Percentiles rank a stretch among this genome's conserved stretches.
Evolutionary conservation across 371 early-diverging fungal genomes (phyloP).

Genomic region (Syncephalastrum contaminatum): DNA sequence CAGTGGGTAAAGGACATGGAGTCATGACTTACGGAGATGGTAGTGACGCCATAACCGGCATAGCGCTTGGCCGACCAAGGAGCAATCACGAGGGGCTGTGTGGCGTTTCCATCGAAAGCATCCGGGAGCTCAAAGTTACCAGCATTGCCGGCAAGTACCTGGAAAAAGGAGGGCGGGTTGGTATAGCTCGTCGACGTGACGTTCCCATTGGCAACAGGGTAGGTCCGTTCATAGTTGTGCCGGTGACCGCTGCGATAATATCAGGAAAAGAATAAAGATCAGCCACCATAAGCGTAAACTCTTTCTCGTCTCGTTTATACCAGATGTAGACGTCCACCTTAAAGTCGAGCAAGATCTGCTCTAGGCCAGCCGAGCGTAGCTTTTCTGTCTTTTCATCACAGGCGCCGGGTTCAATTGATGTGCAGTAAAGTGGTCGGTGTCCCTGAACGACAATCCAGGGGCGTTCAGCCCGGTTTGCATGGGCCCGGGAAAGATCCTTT

Average conservation of each 20-base stretch:
- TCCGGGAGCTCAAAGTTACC: slow-evolving; percentile 30
- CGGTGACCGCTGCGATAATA: slow-evolving; percentile 20
- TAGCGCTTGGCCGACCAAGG: slow-evolving; percentile 26
- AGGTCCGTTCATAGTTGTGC: slow-evolving; percentile 33
- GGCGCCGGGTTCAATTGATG: slow-evolving; percentile 10
- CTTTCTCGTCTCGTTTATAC: slow-evolving; percentile 7
- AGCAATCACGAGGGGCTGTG: slow-evolving; percentile 1
- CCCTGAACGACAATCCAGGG: slow-evolving; percentile 34
- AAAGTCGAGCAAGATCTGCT: slow-evolving; percentile 23
- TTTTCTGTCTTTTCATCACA: slow-evolving; percentile 1
- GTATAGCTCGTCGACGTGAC: slow-evolving; percentile 9
- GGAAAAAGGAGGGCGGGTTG: slow-evolving; percentile 30
- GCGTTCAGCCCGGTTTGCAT: slow-evolving; percentile 7
- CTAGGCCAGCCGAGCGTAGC: slow-evolving; percentile 18
- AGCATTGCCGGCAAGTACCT: slow-evolving; percentile 27
- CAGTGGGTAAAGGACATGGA: slow-evolving; percentile 25
- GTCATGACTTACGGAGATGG: slow-evolving; percentile 13
- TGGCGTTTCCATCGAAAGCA: slow-evolving; percentile 9
- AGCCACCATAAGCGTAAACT: not conserved
- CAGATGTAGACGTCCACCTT: slow-evolving; percentile 31
- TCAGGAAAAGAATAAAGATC: not conserved
- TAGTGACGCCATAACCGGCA: slow-evolving; percentile 29
- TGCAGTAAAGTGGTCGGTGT: slow-evolving; percentile 27
- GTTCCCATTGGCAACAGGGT: slow-evolving; percentile 17
- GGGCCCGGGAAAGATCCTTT: slow-evolving; percentile 21